These are phyloP conservation scores for Oryza punctata DNA, from an alignment of 176 grass and related monocot species.

Conservation along the genomic window DNA sequence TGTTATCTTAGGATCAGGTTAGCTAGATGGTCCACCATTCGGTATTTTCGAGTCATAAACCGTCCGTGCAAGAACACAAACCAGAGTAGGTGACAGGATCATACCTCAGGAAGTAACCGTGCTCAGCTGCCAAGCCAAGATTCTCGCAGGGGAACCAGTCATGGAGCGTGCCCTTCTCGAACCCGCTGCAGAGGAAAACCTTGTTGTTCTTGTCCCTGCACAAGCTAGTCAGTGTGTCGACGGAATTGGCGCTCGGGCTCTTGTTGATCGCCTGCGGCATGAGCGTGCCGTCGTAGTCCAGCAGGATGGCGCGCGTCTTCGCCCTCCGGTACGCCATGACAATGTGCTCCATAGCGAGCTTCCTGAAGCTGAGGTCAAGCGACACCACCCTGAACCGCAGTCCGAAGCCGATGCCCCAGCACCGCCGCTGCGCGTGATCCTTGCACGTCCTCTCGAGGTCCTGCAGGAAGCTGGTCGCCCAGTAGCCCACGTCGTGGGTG, in stretches of 20 bases:
- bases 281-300: constrained; percentile 90
- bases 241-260: constrained; percentile 54
- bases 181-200: constrained; percentile 82
- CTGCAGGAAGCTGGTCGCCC: constrained; percentile 78
- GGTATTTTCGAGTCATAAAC: background rate
- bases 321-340: constrained; percentile 67
- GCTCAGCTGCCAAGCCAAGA: constrained; percentile 77
- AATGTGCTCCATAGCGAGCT: constrained; percentile 90
- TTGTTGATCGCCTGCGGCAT: constrained; percentile 86
- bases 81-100: constrained; percentile 1
- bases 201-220: constrained; percentile 66
- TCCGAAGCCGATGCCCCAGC: constrained; percentile 90
- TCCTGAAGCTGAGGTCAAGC: constrained; percentile 77
- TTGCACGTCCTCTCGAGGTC: constrained; percentile 78
- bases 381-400: constrained; percentile 79
- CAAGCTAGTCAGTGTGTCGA: constrained; percentile 72
- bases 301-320: constrained; percentile 62
- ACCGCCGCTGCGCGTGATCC: constrained; percentile 54
- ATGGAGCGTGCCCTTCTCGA: constrained; percentile 39
- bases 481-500: constrained; percentile 78
- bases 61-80: constrained; percentile 2
- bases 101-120: constrained; percentile 94
- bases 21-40: background rate
- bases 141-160: constrained; percentile 89
- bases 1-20: background rate